These are phyloP conservation scores for Botrytis galanthina DNA, from an alignment of 2,329 filamentous ascomycete species.

Conservation along the genomic window DNA sequence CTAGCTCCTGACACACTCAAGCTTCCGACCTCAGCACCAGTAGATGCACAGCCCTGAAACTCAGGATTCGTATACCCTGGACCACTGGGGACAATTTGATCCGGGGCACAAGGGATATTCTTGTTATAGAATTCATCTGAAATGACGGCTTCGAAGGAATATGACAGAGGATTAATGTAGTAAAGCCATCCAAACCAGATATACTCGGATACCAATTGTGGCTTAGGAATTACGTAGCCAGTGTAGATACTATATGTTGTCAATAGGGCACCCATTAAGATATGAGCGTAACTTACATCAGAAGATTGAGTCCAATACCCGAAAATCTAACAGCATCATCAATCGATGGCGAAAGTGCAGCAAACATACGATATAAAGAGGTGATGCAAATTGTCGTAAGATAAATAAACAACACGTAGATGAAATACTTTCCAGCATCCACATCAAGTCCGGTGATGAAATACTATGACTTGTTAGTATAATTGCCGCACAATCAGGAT, in stretches of 20 bases:
- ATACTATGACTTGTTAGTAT: conserved; percentile 42
- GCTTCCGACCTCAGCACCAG: conserved; percentile 54
- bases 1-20: conserved; percentile 50
- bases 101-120: conserved; percentile 55
- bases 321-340: conserved; percentile 65
- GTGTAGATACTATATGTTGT: conserved; percentile 49
- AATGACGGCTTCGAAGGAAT: conserved; percentile 63
- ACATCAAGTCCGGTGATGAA: conserved; percentile 61
- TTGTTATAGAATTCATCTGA: conserved; percentile 60
- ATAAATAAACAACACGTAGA: conserved; percentile 64
- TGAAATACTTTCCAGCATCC: conserved; percentile 61
- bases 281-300: conserved; percentile 42
- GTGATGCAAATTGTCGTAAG: conserved; percentile 61
- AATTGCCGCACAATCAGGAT: neutral
- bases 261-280: neutral
- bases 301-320: conserved; percentile 59
- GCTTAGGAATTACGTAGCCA: conserved; percentile 67
- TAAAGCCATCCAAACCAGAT: conserved; percentile 66
- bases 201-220: conserved; percentile 54
- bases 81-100: conserved; percentile 58
- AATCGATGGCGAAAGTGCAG: conserved; percentile 60
- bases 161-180: conserved; percentile 47
- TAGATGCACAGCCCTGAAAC: conserved; percentile 61
- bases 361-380: conserved; percentile 66
- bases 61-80: conserved; percentile 50